These are phyloP conservation scores for Globomyces sp. DNA, from an alignment of 371 early-diverging fungal genomes.

Conservation along the genomic window DNA sequence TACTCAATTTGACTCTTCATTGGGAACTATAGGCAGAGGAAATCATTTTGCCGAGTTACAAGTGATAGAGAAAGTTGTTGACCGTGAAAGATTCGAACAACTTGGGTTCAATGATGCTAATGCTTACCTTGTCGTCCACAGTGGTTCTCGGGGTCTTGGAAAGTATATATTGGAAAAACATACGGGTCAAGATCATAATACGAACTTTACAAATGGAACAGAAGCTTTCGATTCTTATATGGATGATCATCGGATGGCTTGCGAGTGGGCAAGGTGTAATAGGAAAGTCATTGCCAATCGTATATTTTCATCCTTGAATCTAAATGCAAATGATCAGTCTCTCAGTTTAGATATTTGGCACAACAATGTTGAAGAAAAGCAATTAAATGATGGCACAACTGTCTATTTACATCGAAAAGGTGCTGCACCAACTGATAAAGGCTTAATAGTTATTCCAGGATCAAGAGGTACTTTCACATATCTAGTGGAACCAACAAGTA, in stretches of 20 bases:
- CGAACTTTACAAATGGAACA: conserved; percentile 20
- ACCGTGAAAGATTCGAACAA: conserved; percentile 29
- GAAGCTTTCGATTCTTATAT: conserved; percentile 32
- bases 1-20: conserved; percentile 29
- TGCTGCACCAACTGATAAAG: conserved; percentile 54
- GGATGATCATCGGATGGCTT: conserved; percentile 44
- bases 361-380: conserved; percentile 43
- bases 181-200: conserved; percentile 23
- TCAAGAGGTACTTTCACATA: conserved; percentile 52
- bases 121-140: conserved; percentile 49
- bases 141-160: conserved; percentile 53
- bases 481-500: conserved; percentile 47
- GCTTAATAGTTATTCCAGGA: conserved; percentile 56
- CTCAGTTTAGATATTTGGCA: conserved; percentile 51
- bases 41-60: conserved; percentile 62
- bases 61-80: conserved; percentile 39
- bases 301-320: conserved; percentile 25
- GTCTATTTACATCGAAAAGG: conserved; percentile 51
- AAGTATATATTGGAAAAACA: conserved; percentile 46
- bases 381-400: conserved; percentile 14
- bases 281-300: conserved; percentile 51
- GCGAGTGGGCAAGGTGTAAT: conserved; percentile 49
- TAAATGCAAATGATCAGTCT: conserved; percentile 38
- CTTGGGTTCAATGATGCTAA: conserved; percentile 27
- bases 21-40: conserved; percentile 58